phyloP scores from a whole-genome alignment of 768 basidiomycete species.

The Cystobasidium onofrii region DNA sequence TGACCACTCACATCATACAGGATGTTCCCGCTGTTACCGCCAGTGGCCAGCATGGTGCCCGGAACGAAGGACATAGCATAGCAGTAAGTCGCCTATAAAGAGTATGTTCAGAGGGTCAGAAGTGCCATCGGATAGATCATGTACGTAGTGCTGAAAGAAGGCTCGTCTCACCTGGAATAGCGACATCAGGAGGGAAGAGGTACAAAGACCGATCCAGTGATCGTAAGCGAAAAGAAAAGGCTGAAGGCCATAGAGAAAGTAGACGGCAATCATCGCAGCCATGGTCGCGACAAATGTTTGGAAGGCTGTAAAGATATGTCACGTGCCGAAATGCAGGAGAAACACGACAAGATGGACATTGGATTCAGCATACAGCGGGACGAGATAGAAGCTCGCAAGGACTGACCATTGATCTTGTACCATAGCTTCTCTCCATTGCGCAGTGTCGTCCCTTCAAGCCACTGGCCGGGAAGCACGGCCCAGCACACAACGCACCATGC shows the following conservation, averaged over 20 bases:
- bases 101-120: too few species aligned
- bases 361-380: too few species aligned
- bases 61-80: slow-evolving; percentile 50
- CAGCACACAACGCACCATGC: slow-evolving; percentile 74
- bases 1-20: slow-evolving; percentile 71
- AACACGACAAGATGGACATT: too few species aligned
- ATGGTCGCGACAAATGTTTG: slow-evolving; percentile 74
- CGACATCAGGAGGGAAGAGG: slow-evolving; percentile 72
- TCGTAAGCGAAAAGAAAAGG: slow-evolving; percentile 84
- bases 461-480: slow-evolving; percentile 66
- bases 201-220: slow-evolving; percentile 80
- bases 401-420: slow-evolving; percentile 91
- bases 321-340: too few species aligned
- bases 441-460: slow-evolving; percentile 61
- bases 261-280: slow-evolving; percentile 61
- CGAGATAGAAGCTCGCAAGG: neutral
- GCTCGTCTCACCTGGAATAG: slow-evolving; percentile 51
- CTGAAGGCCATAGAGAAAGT: slow-evolving; percentile 65
- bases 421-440: slow-evolving; percentile 62
- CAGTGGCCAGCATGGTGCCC: slow-evolving; percentile 71
- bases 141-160: neutral
- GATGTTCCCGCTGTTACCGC: slow-evolving; percentile 79
- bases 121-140: too few species aligned
- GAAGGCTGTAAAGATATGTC: slow-evolving; percentile 59
- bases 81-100: slow-evolving; percentile 52